Conservation (phyloP, 1,139 yeast genomes). For the Suhomyces terraborum region DNA sequence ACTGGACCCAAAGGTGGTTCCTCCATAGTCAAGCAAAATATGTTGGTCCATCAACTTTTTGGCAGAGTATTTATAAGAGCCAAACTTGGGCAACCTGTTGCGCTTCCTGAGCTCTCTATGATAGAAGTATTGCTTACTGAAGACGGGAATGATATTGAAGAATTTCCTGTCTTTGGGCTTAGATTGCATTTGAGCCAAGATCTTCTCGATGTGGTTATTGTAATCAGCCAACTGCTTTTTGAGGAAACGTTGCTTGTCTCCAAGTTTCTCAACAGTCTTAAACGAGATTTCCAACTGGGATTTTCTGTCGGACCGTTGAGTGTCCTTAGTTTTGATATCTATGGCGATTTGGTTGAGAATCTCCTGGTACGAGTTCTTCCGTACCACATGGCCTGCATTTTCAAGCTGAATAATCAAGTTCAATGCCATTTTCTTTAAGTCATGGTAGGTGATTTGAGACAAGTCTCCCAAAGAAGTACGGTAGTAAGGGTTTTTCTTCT, state of each 20-base stretch:
- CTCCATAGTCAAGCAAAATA: slow-evolving; percentile 60
- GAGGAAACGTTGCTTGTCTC: slow-evolving; percentile 63
- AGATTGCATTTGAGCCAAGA: slow-evolving; percentile 64
- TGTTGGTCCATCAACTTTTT: slow-evolving; percentile 76
- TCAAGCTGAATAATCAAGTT: slow-evolving; percentile 80
- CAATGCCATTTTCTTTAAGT: slow-evolving; percentile 73
- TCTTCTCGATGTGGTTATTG: slow-evolving; percentile 65
- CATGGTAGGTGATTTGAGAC: slow-evolving; percentile 63
- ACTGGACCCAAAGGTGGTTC: slow-evolving; percentile 46
- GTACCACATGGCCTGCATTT: slow-evolving; percentile 60
- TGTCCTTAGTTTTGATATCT: slow-evolving; percentile 79
- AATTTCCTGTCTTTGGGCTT: slow-evolving; percentile 53
- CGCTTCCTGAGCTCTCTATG: slow-evolving; percentile 68
- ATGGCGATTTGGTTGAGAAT: slow-evolving; percentile 79
- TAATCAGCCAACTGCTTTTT: slow-evolving; percentile 65
- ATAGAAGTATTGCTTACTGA: slow-evolving; percentile 79
- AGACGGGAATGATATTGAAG: slow-evolving; percentile 59
- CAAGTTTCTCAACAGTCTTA: slow-evolving; percentile 59
- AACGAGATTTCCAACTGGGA: slow-evolving; percentile 63
- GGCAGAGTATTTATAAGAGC: slow-evolving; percentile 80
- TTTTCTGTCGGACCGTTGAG: slow-evolving; percentile 62
- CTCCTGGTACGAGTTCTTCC: slow-evolving; percentile 75
- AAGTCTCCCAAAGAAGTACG: slow-evolving; percentile 55
- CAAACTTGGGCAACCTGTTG: slow-evolving; percentile 74
- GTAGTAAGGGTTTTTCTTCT: slow-evolving; percentile 38